Conservation (phyloP, 1,139 yeast genomes). For the Magnusiomyces suaveolens region DNA sequence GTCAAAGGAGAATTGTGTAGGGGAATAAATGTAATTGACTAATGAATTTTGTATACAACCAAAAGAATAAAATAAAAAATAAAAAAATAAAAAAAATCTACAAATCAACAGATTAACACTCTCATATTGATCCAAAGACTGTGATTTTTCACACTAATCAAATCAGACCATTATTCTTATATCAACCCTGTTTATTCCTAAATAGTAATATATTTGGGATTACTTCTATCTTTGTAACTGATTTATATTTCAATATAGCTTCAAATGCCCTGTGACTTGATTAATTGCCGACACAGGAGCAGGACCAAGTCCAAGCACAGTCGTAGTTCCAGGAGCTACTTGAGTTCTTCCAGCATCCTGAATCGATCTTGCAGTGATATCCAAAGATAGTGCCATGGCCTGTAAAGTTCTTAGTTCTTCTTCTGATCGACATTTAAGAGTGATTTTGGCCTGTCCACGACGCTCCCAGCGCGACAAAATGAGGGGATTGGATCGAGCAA, state of each 20-base stretch:
- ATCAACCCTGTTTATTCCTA: no score
- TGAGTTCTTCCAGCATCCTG: slow-evolving; percentile 98
- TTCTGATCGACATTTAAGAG: slow-evolving; percentile 59
- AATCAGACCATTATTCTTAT: no score
- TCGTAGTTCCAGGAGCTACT: slow-evolving; percentile 87
- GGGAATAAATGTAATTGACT: no score
- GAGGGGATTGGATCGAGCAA: slow-evolving; percentile 37
- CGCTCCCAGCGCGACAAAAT: slow-evolving; percentile 61
- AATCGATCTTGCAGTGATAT: slow-evolving; percentile 68
- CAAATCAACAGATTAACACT: neutral
- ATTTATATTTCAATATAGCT: slow-evolving; percentile 62
- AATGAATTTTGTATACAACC: no score
- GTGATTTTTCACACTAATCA: no score
- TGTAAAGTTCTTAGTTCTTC: slow-evolving; percentile 70
- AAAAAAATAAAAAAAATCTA: no score
- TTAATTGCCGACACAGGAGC: slow-evolving; percentile 87
- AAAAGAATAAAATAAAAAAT: no score
- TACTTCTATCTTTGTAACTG: neutral
- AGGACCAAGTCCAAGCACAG: slow-evolving; percentile 92
- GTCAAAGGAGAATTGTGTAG: no score
- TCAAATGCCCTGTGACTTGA: slow-evolving; percentile 68
- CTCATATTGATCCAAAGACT: no score
- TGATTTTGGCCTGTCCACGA: slow-evolving; percentile 90
- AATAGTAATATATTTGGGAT: neutral
- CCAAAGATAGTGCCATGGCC: slow-evolving; percentile 72